Base-by-base conservation (phyloP, 2,329 filamentous ascomycete species). In the Fonsecaea nubica region DNA sequence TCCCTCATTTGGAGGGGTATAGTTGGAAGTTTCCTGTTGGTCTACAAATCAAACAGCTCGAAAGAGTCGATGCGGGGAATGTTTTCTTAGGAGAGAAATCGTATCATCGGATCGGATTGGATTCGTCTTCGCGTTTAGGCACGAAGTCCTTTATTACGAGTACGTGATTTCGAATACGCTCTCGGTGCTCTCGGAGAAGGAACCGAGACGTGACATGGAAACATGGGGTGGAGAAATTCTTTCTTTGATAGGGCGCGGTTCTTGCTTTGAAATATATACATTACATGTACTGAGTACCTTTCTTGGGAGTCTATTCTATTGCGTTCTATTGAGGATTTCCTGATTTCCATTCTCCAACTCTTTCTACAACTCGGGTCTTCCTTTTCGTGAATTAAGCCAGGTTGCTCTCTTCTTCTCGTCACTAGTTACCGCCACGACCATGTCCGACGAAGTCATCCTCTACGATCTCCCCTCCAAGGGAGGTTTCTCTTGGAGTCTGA, bases 381-480 rank as follows among this genome's bases (percentile, higher is more conserved):
- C 30, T 32, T 32, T 4, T 6, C 4, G 30, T 32, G 30, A 32
- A 32, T 32, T 32, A 3, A 32, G 30, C 30, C 30, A 32, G 30
- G 30, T 32, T 32, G 4, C 30, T 4, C 30, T 6, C 30, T 32
- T 32, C 30, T 32, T 6, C 30, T 32, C 30, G 30, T 32, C 2
- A 32, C 6, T 38, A 3, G 35, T 13, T 5, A 32, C 13, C 25
- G 33, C 40, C 9, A 9, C 55, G 15, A 64, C 40, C 40, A 71
- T 71, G 69, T 62, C 69, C 7, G 48, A 62, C 45, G 64, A 81
- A 68, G 79, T 89, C 42, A 78, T 85, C 8, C 75, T 92, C 1
- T 90, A 86, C 71, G 89, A 92, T 74, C 76, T 92, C 2, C 85
- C 88, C 2, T 87, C 81, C 76, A 84, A 81, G 74, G 79, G 79